A percentile compares a stretch with the other conserved stretches of the same genome.
These are phyloP conservation scores for Spergularia marina DNA, from an alignment of 148 eudicot species.

Conservation along the genomic window DNA sequence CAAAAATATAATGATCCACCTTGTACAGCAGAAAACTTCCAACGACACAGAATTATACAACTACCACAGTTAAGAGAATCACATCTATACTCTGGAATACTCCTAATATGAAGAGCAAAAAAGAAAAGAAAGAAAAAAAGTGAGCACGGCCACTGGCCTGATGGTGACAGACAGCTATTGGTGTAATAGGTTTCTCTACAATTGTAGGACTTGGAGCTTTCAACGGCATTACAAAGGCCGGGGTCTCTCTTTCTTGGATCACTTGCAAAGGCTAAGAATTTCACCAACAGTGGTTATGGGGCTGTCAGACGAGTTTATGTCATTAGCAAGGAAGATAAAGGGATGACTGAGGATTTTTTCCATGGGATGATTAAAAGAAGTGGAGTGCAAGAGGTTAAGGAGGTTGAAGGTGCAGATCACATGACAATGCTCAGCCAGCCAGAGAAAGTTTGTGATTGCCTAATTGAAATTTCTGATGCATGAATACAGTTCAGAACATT, in stretches of 20 bases:
- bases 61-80: too few relatives aligned
- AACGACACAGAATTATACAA: too few relatives aligned
- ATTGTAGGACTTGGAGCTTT: constrained; percentile 44
- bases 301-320: constrained; percentile 40
- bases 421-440: constrained; percentile 48
- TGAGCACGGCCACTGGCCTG: too few relatives aligned
- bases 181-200: background rate
- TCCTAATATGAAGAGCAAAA: too few relatives aligned
- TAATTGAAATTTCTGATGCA: constrained; percentile 28
- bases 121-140: too few relatives aligned
- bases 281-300: constrained; percentile 37
- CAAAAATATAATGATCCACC: too few relatives aligned
- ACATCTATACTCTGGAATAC: too few relatives aligned
- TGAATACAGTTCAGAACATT: background rate
- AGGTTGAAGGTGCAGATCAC: constrained; percentile 42
- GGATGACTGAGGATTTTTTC: constrained; percentile 24
- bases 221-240: constrained; percentile 31
- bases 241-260: constrained; percentile 17
- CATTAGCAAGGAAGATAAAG: constrained; percentile 32
- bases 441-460: constrained; percentile 30
- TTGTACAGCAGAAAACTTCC: too few relatives aligned
- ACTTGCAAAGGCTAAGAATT: constrained; percentile 23
- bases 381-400: constrained; percentile 37
- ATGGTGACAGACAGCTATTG: too few relatives aligned
- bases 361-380: constrained; percentile 40